Evolutionary conservation across 208 protist genomes (phyloP).

Genomic region (Baffinella frigidus): DNA sequence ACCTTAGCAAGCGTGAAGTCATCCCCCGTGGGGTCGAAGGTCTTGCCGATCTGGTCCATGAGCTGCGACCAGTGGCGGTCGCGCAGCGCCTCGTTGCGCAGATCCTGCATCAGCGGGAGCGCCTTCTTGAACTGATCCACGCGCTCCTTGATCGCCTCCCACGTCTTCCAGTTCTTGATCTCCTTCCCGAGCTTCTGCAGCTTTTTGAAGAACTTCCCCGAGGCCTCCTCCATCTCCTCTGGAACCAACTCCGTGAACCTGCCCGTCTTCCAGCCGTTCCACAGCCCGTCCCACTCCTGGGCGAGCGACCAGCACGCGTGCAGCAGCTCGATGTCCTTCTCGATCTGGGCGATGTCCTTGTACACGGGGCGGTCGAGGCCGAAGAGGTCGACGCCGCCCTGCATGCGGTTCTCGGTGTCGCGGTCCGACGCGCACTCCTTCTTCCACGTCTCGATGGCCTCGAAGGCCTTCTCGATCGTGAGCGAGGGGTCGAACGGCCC

Average conservation of each 20-base stretch:
- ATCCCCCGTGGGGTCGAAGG: conserved; percentile 83
- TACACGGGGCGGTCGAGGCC: conserved; percentile 84
- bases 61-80: conserved; percentile 94
- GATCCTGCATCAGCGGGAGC: conserved; percentile 90
- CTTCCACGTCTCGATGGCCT: conserved; percentile 72
- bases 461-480: conserved; percentile 80
- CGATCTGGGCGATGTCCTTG: conserved; percentile 84
- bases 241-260: conserved; percentile 83
- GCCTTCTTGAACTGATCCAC: conserved; percentile 91
- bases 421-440: background rate
- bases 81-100: conserved; percentile 94
- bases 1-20: conserved; percentile 94
- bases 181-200: conserved; percentile 82
- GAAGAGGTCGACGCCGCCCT: conserved; percentile 92
- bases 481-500: conserved; percentile 79
- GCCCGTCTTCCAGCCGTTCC: conserved; percentile 82
- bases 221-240: conserved; percentile 86
- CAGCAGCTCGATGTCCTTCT: conserved; percentile 82
- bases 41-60: conserved; percentile 87
- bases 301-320: conserved; percentile 85
- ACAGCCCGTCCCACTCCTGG: conserved; percentile 85
- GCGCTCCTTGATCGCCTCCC: conserved; percentile 85
- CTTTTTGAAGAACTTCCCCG: conserved; percentile 81
- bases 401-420: conserved; percentile 75
- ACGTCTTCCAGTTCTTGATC: conserved; percentile 88